phyloP scores from a whole-genome alignment of 495 filamentous ascomycete genomes.

The Immersiella caudata region DNA sequence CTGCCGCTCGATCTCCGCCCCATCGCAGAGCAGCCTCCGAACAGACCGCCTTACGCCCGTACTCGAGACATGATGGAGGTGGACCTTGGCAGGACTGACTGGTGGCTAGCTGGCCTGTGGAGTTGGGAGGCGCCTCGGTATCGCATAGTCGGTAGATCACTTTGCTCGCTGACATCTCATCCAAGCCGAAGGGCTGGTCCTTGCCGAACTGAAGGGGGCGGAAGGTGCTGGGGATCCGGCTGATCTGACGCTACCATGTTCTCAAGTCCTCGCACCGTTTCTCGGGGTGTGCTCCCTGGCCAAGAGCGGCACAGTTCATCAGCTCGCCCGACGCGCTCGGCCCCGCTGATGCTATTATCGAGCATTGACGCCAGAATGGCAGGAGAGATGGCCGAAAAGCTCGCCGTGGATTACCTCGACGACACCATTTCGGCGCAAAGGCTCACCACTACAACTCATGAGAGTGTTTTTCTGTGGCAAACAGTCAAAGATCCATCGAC shows the following conservation, averaged over 20 bases:
- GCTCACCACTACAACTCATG: neutral
- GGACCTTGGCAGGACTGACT: neutral
- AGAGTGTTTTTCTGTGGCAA: neutral
- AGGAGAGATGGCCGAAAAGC: neutral
- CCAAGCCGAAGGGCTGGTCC: slow-evolving; percentile 29
- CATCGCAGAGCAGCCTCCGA: neutral
- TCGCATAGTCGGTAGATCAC: slow-evolving; percentile 18
- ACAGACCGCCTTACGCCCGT: neutral
- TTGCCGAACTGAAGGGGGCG: slow-evolving; percentile 18
- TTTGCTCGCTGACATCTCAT: slow-evolving; percentile 11
- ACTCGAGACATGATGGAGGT: neutral
- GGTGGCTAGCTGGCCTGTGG: neutral
- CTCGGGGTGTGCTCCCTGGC: neutral
- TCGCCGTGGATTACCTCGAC: neutral
- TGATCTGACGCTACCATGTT: slow-evolving; percentile 16
- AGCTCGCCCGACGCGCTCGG: neutral
- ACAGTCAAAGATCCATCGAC: slow-evolving; percentile 3
- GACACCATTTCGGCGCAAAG: neutral
- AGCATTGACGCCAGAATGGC: neutral
- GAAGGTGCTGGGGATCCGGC: slow-evolving; percentile 15
- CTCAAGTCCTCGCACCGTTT: slow-evolving; percentile 1
- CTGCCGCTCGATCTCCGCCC: neutral
- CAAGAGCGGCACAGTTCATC: neutral
- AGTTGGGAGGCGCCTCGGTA: slow-evolving; percentile 1
- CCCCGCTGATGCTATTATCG: neutral